These are phyloP conservation scores for Trichoderma gamsii DNA, from an alignment of 495 filamentous ascomycete genomes.

Conservation along the genomic window DNA sequence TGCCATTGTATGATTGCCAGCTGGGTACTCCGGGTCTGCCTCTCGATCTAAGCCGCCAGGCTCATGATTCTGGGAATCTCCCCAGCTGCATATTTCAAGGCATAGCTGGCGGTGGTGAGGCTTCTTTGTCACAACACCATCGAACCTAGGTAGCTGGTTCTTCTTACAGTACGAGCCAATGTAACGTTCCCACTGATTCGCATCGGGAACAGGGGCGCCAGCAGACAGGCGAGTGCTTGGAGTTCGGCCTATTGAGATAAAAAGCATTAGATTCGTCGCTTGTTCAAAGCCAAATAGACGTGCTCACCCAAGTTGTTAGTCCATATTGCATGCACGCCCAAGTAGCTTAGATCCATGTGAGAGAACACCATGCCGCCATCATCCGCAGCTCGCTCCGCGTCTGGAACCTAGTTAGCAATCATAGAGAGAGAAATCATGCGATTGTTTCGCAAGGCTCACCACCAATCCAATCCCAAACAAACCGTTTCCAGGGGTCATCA, in stretches of 20 bases:
- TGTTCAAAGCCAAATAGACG: not conserved
- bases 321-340: constrained; percentile 81
- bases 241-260: constrained; percentile 29
- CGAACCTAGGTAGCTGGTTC: constrained; percentile 34
- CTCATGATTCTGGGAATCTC: constrained; percentile 53
- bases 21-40: constrained; percentile 50
- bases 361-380: constrained; percentile 69
- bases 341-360: constrained; percentile 72
- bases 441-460: constrained; percentile 40
- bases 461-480: constrained; percentile 71
- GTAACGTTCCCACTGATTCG: constrained; percentile 43
- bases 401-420: constrained; percentile 31
- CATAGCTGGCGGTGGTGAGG: constrained; percentile 72
- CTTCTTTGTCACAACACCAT: constrained; percentile 52
- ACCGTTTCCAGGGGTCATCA: constrained; percentile 69
- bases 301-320: constrained; percentile 60
- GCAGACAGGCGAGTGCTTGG: constrained; percentile 38
- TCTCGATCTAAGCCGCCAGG: constrained; percentile 35
- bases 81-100: constrained; percentile 71
- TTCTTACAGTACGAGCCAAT: constrained; percentile 42
- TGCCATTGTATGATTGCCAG: constrained; percentile 71
- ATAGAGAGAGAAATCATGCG: constrained; percentile 14
- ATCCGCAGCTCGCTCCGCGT: constrained; percentile 57
- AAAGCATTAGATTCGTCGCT: constrained; percentile 5
- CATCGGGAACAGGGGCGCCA: constrained; percentile 33